Evolutionary conservation across 2,329 filamentous ascomycete genomes (phyloP).

Genomic region (Fusarium denticulatum): DNA sequence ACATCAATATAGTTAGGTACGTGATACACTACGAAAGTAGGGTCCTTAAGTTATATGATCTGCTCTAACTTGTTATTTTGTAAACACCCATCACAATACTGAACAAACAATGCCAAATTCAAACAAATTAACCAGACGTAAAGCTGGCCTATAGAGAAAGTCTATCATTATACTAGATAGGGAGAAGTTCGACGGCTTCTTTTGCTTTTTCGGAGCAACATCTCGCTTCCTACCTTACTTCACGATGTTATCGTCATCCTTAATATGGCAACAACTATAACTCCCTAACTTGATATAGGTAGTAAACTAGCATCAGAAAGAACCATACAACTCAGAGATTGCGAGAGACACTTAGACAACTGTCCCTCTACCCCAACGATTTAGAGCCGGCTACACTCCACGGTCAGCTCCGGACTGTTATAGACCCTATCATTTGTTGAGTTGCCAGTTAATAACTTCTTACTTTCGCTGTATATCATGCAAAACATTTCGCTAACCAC

Average conservation of each 20-base stretch:
- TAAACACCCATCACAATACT: too few relatives aligned
- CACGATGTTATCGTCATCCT: not conserved
- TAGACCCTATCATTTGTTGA: not conserved
- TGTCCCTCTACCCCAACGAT: not conserved
- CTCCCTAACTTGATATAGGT: not conserved
- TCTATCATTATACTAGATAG: not conserved
- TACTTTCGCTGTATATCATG: too few relatives aligned
- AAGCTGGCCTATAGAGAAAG: not conserved
- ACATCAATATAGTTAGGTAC: not conserved
- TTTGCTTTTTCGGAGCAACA: not conserved
- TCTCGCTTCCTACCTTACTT: not conserved
- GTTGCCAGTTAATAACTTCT: fast-evolving
- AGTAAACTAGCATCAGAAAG: not conserved
- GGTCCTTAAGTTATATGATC: not conserved
- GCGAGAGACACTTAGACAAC: not conserved
- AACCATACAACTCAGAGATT: not conserved
- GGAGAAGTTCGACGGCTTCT: not conserved
- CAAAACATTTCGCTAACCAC: not conserved
- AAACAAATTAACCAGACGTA: not conserved
- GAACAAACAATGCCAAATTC: not conserved
- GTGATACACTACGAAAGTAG: not conserved
- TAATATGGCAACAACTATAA: not conserved
- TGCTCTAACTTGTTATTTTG: not conserved
- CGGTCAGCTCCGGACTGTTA: too few relatives aligned
- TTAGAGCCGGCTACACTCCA: not conserved